Evolutionary conservation across 2,329 filamentous ascomycete species (phyloP), one percentile per base, ranked within the genome.

Genomic region (Colletotrichum destructivum): DNA sequence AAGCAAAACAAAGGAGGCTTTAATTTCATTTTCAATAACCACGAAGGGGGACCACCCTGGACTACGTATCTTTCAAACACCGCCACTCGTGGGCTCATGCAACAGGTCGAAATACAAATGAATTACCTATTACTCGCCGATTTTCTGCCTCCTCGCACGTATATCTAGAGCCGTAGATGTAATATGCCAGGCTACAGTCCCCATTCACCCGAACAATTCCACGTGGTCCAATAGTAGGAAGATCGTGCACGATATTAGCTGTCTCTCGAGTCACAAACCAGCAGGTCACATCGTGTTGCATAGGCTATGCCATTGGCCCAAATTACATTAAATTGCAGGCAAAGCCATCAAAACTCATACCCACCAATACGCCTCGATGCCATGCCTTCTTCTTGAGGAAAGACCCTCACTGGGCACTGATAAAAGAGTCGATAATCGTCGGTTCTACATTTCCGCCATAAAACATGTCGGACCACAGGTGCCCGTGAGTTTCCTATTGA

Each of bases 1-100:
- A 51, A 60, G 59, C 69, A 72, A 69, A 72, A 72, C 66, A 51
- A 65, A 12, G 69, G 54, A 69, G 66, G 66, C 54, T 61, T 38
- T 61, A 44, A 56, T 61, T 64, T 56, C 40, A 21, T 59, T 40
- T 46, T 55, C 15, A 60, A 42, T 40, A 31, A 49, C 40, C 69
- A 47, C 59, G 46, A 60, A 38, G 35, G 54, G 57, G 69, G 38
- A 16, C 12, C 12, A 38, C 16, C 51, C 65, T 64, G 16, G 21
- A 15, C 21, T 31, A 63, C 60, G 35, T 54, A 54, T 38, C 21
- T 55, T 59, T 38, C 57, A 60, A 42, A 31, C 23, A 38, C 46
- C 60, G 60, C 64, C 42, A 66, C 38, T 68, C 54, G 69, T 72
- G 69, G 69, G 21, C 60, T 55, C 64, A 46, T 38, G 31, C 56